A percentile compares a stretch with the other conserved stretches of the same genome.
Conservation (phyloP, 331 rosid species). For the Quercus tomentella region DNA sequence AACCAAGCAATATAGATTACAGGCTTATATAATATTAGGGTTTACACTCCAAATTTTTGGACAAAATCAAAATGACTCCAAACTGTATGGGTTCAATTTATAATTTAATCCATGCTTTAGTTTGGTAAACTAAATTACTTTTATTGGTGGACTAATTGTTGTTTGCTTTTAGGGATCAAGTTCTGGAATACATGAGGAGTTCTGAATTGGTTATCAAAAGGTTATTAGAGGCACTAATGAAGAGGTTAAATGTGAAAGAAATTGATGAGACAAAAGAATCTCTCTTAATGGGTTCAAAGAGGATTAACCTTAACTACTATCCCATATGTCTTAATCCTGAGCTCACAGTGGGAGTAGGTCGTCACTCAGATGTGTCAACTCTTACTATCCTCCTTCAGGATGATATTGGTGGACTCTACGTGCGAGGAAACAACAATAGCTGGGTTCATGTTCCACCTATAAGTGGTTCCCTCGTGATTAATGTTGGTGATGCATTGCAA, state of each 20-base stretch:
- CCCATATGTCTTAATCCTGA: conserved; percentile 47
- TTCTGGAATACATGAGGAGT: conserved; percentile 44
- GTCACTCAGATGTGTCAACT: conserved; percentile 54
- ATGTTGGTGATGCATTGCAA: conserved; percentile 53
- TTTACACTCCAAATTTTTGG: no score
- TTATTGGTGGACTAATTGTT: background rate
- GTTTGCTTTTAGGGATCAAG: conserved; percentile 27
- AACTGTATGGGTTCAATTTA: no score
- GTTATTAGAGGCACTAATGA: conserved; percentile 31
- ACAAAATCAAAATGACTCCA: no score
- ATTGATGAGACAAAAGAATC: conserved; percentile 28
- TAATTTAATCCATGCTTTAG: no score
- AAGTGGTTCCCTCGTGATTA: conserved; percentile 43
- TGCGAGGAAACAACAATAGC: background rate
- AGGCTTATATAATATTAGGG: no score
- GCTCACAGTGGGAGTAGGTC: conserved; percentile 42
- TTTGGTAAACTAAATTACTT: no score
- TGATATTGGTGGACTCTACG: conserved; percentile 48
- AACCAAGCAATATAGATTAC: no score
- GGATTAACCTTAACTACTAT: conserved; percentile 47
- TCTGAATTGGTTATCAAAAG: conserved; percentile 21
- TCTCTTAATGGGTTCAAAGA: conserved; percentile 38
- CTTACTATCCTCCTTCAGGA: conserved; percentile 55
- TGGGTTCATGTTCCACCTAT: conserved; percentile 54
- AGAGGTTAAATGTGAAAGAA: conserved; percentile 29